Conservation (phyloP, 768 basidiomycete genomes). For the Psilocybe cyanescens region DNA sequence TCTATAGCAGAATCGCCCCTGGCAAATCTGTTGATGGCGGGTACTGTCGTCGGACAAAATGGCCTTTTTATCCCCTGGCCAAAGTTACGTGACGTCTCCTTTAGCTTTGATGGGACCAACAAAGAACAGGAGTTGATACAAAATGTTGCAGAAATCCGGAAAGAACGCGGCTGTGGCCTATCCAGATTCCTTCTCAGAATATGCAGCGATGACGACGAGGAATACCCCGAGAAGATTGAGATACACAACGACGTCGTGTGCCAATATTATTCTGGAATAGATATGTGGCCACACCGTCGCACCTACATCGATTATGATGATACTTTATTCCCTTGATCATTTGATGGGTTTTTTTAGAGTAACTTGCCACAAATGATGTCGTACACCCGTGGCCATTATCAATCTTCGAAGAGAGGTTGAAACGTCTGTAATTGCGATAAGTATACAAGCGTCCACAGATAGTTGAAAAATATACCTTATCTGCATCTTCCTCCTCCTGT, state of each 20-base stretch:
- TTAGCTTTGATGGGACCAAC: conserved; percentile 28
- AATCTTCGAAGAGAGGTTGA: conserved; percentile 58
- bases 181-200: conserved; percentile 32
- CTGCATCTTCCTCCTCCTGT: conserved; percentile 34
- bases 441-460: neutral
- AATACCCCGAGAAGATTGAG: neutral
- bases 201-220: conserved; percentile 19
- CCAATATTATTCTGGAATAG: conserved; percentile 26
- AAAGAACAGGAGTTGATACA: conserved; percentile 30
- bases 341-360: neutral
- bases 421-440: conserved; percentile 35
- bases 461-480: conserved; percentile 32
- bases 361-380: neutral
- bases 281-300: conserved; percentile 34
- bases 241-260: conserved; percentile 16
- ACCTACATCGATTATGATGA: conserved; percentile 35
- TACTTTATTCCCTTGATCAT: conserved; percentile 25
- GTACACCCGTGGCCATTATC: conserved; percentile 1
- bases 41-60: conserved; percentile 10
- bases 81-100: conserved; percentile 31
- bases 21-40: conserved; percentile 29
- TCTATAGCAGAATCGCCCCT: conserved; percentile 26
- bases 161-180: conserved; percentile 29
- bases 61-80: conserved; percentile 36
- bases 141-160: conserved; percentile 29